Base-by-base conservation (phyloP, 495 filamentous ascomycete genomes). In the Neurospora sp. region DNA sequence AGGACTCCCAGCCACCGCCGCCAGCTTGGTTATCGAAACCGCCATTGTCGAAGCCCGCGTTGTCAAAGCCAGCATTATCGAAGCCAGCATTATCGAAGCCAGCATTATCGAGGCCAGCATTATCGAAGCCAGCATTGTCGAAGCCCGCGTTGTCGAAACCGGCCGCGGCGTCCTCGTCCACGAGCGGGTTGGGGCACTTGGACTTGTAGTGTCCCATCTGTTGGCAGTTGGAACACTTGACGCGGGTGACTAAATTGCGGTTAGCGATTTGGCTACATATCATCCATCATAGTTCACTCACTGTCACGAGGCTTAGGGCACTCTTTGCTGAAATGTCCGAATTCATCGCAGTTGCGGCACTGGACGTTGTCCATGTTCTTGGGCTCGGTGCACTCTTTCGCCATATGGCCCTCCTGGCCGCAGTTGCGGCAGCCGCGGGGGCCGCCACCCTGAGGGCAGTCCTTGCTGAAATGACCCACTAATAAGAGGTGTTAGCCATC, bases 401-500 rank as follows among this genome's bases (percentile, higher is more conserved):
- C 78, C 35, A 77, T 86, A 73, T 96, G 93, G 18, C 92, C 92
- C 74, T 92, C 86, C 76, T 91, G 75, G 38, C 84, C 82, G 76
- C 94, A 97, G 75, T 89, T 79, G 68, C 87, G 89, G 83, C 94
- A 97, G n/a, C 82, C 81, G 68, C 85, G 81, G 31, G 83, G 83
- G 47, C 78, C 83, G 68, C 81, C 79, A 22, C 78, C 83, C 74
- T 88, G 84, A 39, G 93, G 93, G 77, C 95, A 98, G 74, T 97
- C 93, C 72, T 88, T 88, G 3, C 91, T 88, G 80, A 94, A 96
- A 75, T 97, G 95, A 5, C 94, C 94, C 70, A 86, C 91, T 94
- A 37, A 16, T 8, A 40, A 74, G 37, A 53, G 0, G 8, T 12
- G 68, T 80, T 22, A 78, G 76, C 69, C 7, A 70, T 73, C 40